phyloP scores from a whole-genome alignment of 768 basidiomycete species.

The Fistulinella prunicolor region DNA sequence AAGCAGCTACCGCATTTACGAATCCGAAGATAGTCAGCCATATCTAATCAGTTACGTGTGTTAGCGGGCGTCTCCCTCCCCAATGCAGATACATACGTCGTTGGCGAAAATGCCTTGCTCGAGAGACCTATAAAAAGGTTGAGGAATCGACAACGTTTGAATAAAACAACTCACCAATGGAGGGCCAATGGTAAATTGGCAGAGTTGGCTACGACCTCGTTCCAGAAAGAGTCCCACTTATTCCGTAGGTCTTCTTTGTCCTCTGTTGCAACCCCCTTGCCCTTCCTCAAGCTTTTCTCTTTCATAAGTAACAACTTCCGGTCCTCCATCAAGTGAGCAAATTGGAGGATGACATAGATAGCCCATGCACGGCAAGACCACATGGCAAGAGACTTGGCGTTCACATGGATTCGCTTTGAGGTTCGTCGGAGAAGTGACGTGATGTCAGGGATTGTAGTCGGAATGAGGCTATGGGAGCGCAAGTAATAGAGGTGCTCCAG shows the following conservation, averaged over 20 bases:
- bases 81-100: slow-evolving; percentile 43
- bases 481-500: slow-evolving; percentile 76
- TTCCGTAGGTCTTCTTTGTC: slow-evolving; percentile 57
- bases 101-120: slow-evolving; percentile 64
- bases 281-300: slow-evolving; percentile 55
- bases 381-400: slow-evolving; percentile 47
- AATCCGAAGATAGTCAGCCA: slow-evolving; percentile 42
- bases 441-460: slow-evolving; percentile 49
- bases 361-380: slow-evolving; percentile 87
- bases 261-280: slow-evolving; percentile 47
- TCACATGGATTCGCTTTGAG: slow-evolving; percentile 42
- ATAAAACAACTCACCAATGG: slow-evolving; percentile 61
- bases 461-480: slow-evolving; percentile 56
- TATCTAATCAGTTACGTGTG: slow-evolving; percentile 24
- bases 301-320: slow-evolving; percentile 53
- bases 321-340: slow-evolving; percentile 70
- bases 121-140: slow-evolving; percentile 51
- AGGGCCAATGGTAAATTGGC: slow-evolving; percentile 79
- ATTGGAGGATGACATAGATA: slow-evolving; percentile 71
- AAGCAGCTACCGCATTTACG: slow-evolving; percentile 55
- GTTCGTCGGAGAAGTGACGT: slow-evolving; percentile 40
- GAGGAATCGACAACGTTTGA: background rate
- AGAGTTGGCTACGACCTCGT: slow-evolving; percentile 67
- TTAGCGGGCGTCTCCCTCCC: slow-evolving; percentile 3
- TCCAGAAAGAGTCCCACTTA: slow-evolving; percentile 67